Base-by-base conservation (phyloP, 768 basidiomycete genomes). In the Chalciporus chontae region DNA sequence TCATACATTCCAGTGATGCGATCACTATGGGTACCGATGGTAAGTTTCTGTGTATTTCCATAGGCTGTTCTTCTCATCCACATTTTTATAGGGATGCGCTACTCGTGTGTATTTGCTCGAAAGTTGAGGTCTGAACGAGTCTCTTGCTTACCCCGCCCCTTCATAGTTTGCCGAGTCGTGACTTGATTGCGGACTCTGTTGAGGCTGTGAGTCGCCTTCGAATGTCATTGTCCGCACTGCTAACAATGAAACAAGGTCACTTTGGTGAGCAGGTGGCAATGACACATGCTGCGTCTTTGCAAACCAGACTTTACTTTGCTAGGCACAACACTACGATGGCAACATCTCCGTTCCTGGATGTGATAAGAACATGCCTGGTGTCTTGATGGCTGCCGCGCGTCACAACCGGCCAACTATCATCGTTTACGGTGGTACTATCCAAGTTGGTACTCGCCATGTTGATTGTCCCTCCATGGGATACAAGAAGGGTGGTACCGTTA, bases 341-440 rank as follows among this genome's bases (percentile, higher is more conserved):
- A 90, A 91, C 60, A 90, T 93, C 57, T 81, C 87, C 5, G 77
- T 92, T 46, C 91, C 91, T 15, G 90, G 90, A 48, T 93, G 90
- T 56, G 90, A 93, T 69, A 93, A 93, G 73, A 93, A 93, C 63
- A 92, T 93, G 91, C 90, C 90, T 8, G 91, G 89, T 15, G 88
- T 85, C 62, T 75, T 91, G 49, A 90, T 94, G 63, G 91, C 91
- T 14, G 90, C 90, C 1, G 86, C 74, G 34, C 83, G 91, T 45
- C 86, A 91, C 71, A 93, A 94, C 62, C 79, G 90, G 6, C 91
- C 91, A 2, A 92, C 91, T 2, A 81, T 94, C 60, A 85, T 92
- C 47, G 77, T 94, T 11, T 94, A 93, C 63, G 83, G 91, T 14
- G 91, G 91, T 5, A 90, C 90, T 3, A 93, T 93, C 48, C 81